Percentiles rank a stretch among this genome's conserved stretches.
These are phyloP conservation scores for Anthoceros angustus DNA, from an alignment of 225 moss, liverwort and hornwort species.

Conservation along the genomic window DNA sequence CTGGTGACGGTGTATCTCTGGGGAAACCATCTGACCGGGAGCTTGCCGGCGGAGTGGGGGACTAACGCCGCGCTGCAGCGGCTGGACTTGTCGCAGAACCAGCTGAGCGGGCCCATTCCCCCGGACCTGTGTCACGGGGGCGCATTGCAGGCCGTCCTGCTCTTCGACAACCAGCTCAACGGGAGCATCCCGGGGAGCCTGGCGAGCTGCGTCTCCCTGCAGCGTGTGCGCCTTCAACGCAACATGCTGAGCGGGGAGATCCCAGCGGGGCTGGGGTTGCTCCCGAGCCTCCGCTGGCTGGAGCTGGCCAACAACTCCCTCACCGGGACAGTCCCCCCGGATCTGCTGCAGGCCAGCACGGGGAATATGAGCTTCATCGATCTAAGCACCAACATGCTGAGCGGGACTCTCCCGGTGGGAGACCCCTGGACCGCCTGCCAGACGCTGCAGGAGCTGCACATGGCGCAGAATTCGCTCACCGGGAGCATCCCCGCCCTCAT, in stretches of 20 bases:
- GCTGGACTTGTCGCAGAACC: constrained; percentile 7
- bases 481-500: constrained; percentile 23
- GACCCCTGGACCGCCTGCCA: constrained; percentile 9
- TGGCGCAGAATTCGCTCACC: constrained; percentile 23
- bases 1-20: neutral
- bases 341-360: constrained; percentile 7
- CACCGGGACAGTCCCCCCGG: constrained; percentile 27
- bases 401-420: neutral
- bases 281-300: constrained; percentile 23
- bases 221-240: constrained; percentile 9
- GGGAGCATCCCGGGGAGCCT: constrained; percentile 32
- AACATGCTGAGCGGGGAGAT: constrained; percentile 12
- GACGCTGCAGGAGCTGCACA: constrained; percentile 28
- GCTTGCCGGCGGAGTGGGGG: constrained; percentile 11
- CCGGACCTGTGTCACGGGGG: constrained; percentile 19
- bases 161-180: constrained; percentile 17
- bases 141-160: constrained; percentile 28
- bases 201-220: constrained; percentile 14
- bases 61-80: neutral
- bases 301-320: constrained; percentile 48
- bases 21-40: constrained; percentile 12
- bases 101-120: constrained; percentile 20
- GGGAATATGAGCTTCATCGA: neutral
- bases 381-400: neutral
- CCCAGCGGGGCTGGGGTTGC: constrained; percentile 12